phyloP scores from a whole-genome alignment of 768 basidiomycete species.

The Lactifluus hygrophoroides region DNA sequence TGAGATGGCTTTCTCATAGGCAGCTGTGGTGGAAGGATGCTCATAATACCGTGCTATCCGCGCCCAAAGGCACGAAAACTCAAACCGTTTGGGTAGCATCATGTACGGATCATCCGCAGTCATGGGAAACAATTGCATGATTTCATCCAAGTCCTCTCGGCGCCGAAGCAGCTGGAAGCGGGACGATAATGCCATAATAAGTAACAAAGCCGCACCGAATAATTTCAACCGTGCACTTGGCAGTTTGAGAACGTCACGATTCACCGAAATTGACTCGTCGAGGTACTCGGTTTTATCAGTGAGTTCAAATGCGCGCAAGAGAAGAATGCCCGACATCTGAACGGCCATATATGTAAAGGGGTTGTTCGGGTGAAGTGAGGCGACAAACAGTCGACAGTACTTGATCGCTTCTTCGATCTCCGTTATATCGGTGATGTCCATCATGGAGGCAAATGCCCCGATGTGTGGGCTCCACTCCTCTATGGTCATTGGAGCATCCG shows the following conservation, averaged over 20 bases:
- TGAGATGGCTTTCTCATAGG: not conserved
- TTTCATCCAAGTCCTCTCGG: not conserved
- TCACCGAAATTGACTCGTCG: not conserved
- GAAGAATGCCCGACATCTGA: not conserved
- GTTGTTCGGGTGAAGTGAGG: not conserved
- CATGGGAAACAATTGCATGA: not conserved
- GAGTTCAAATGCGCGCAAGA: not conserved
- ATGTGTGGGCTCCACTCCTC: not conserved
- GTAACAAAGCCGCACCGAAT: not conserved
- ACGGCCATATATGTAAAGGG: not conserved
- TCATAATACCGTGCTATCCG: rapidly evolving
- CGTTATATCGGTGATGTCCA: not conserved
- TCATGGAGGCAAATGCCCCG: not conserved
- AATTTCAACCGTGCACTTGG: not conserved
- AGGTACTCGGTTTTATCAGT: too few relatives aligned
- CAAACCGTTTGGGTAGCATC: not conserved
- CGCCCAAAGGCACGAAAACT: not conserved
- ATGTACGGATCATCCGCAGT: too few relatives aligned
- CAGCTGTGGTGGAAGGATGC: not conserved
- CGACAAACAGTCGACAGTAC: not conserved
- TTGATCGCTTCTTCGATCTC: not conserved
- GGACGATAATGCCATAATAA: not conserved
- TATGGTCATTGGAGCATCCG: not conserved
- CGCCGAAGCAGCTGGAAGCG: not conserved
- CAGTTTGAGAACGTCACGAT: not conserved